Conservation (phyloP, 225 moss, liverwort and hornwort genomes). For the Ulota crispa region DNA sequence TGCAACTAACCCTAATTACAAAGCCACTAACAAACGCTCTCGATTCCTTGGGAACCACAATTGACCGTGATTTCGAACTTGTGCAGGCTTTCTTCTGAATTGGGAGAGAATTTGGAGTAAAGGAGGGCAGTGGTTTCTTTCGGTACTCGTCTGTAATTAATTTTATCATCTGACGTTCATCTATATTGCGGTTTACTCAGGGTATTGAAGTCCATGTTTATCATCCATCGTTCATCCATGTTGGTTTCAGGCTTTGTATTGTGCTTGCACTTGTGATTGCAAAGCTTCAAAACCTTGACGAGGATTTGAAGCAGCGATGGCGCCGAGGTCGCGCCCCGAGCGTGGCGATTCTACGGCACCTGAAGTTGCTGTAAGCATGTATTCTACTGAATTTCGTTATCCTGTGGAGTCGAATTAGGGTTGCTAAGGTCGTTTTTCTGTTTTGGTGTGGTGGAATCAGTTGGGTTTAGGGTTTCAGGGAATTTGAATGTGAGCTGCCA, state of each 20-base stretch:
- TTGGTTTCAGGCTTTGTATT: background rate
- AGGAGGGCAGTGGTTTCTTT: too few species aligned
- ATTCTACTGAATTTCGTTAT: background rate
- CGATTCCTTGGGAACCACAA: background rate
- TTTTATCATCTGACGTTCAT: background rate
- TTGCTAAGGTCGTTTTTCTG: background rate
- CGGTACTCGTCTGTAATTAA: too few species aligned
- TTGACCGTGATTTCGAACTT: background rate
- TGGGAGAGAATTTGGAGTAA: too few species aligned
- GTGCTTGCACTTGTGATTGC: background rate
- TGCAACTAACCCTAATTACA: background rate
- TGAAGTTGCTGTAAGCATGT: background rate
- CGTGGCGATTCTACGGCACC: background rate
- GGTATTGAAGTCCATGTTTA: background rate
- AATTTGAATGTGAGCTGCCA: background rate
- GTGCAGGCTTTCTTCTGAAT: background rate
- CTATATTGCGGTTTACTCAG: background rate
- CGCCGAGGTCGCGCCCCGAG: background rate
- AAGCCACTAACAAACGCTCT: background rate
- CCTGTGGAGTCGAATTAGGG: background rate
- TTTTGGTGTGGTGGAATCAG: background rate
- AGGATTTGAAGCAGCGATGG: background rate
- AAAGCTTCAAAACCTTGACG: background rate
- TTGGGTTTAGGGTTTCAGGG: conserved; percentile 6
- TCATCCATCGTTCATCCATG: background rate